phyloP scores from a whole-genome alignment of 169 alveolate genomes.

The Neospora caninum region DNA sequence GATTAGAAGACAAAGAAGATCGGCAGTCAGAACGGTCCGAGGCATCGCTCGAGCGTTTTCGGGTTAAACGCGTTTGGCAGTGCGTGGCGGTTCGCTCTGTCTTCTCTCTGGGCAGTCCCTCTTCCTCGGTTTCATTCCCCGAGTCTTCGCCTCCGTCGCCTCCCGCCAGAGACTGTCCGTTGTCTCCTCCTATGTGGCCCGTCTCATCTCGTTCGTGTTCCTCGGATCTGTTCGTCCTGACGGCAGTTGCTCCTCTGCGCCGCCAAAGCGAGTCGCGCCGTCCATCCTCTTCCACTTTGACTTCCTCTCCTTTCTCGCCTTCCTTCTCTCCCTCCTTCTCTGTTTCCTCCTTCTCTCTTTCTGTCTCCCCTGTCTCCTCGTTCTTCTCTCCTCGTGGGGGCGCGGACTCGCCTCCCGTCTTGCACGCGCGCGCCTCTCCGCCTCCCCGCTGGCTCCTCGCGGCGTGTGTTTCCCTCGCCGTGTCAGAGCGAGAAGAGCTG shows the following conservation, averaged over 20 bases:
- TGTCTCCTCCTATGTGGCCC: not conserved
- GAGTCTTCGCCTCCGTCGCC: not conserved
- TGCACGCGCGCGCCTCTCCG: not conserved
- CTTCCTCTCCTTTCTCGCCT: not conserved
- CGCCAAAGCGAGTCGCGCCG: not conserved
- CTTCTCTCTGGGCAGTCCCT: not conserved
- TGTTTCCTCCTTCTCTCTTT: not conserved
- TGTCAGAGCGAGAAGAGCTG: too few relatives aligned
- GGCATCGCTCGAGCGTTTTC: not conserved
- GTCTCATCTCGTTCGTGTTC: not conserved
- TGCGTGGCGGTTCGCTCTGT: not conserved
- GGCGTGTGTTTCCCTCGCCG: too few relatives aligned
- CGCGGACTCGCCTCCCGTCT: not conserved
- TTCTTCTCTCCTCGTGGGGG: not conserved
- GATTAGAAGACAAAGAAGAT: not conserved
- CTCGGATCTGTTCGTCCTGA: not conserved
- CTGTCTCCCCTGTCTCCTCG: not conserved
- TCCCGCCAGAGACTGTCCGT: not conserved
- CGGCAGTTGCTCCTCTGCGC: not conserved
- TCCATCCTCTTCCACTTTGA: not conserved
- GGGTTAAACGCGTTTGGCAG: not conserved
- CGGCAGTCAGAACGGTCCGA: not conserved
- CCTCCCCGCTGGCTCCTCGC: not conserved
- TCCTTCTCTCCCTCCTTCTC: not conserved
- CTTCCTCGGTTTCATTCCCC: not conserved